Evolutionary conservation across 805 yeast genomes (phyloP), one percentile per base, ranked within the genome.

Genomic region (Myxozyma lipomycoides): DNA sequence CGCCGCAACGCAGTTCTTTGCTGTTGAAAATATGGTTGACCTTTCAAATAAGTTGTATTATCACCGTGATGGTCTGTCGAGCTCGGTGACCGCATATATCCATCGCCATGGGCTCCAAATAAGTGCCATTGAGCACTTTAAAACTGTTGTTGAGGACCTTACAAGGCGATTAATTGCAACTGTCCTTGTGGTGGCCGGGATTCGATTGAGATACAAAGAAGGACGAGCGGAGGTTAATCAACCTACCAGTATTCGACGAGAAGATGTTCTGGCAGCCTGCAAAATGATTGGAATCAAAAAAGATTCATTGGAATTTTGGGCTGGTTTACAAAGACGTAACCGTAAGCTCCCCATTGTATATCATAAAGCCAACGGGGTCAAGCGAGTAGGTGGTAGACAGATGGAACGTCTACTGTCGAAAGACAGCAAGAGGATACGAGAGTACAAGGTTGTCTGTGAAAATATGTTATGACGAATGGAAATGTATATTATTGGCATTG

Each of bases 201-300:
- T 43, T 24, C 58, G 58, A 7, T 21, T 53, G 15, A 51, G 52
- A 4, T 47, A 28, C n/a, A 17, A 56, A 3, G 39, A 44, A 19
- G n/a, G 17, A 3, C 35, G 32, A 7, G 23, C 9, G 5, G 24
- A 23, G 10, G 38, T 43, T 25, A 51, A 46, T 10, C 28, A 49
- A 21, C 5, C 25, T 17, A 39, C 24, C 18, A 45, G 21, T 12
- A 25, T 53, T 9, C 22, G 39, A 26, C 39, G 35, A 2, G 22
- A 24, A 2, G 58, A 53, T 25, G 44, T 53, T 3, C 40, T 45
- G 15, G 51, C 41, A 5, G 58, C 58, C 17, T 50, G 52, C 23
- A 23, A 45, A n/a, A 30, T 50, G 3, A 45, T 53, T 12, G 55
- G 55, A 10, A 37, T 44, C 5, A 30, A 34, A 5, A 6, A 19